phyloP scores from a whole-genome alignment of 2,329 filamentous ascomycete genomes.

The Leptographium wingfieldii region DNA sequence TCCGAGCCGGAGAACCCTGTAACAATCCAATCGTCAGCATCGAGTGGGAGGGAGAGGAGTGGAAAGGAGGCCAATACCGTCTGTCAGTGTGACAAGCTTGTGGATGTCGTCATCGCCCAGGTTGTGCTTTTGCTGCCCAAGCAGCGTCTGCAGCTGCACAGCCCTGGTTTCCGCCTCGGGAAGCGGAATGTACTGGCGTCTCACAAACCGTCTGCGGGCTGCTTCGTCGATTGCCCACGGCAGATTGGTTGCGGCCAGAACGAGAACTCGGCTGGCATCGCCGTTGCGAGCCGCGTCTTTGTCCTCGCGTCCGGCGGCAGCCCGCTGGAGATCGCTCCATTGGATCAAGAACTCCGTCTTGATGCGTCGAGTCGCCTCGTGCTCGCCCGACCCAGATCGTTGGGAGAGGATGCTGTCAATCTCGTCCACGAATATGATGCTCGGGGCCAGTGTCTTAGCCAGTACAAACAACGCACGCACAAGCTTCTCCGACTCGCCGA shows the following conservation, averaged over 20 bases:
- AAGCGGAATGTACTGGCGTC: constrained; percentile 89
- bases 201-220: constrained; percentile 76
- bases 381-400: constrained; percentile 69
- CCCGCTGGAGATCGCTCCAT: constrained; percentile 82
- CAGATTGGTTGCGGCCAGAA: constrained; percentile 88
- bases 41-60: constrained; percentile 5
- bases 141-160: constrained; percentile 62
- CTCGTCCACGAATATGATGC: constrained; percentile 97
- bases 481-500: constrained; percentile 93
- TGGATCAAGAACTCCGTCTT: constrained; percentile 98
- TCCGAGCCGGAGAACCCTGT: constrained; percentile 94
- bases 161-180: constrained; percentile 74
- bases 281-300: constrained; percentile 63
- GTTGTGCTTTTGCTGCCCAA: constrained; percentile 79
- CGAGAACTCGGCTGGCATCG: constrained; percentile 78
- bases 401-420: constrained; percentile 89
- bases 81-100: constrained; percentile 64
- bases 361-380: constrained; percentile 84
- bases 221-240: constrained; percentile 98
- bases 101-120: constrained; percentile 61
- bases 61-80: constrained; percentile 45
- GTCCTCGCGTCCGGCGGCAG: constrained; percentile 70
- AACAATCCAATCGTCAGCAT: not conserved
- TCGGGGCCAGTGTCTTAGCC: constrained; percentile 80
- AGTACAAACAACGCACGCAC: constrained; percentile 82